A percentile compares a stretch with the other conserved stretches of the same genome.
These are phyloP conservation scores for Terfezia claveryi DNA, from an alignment of 495 filamentous ascomycete species.

Conservation along the genomic window DNA sequence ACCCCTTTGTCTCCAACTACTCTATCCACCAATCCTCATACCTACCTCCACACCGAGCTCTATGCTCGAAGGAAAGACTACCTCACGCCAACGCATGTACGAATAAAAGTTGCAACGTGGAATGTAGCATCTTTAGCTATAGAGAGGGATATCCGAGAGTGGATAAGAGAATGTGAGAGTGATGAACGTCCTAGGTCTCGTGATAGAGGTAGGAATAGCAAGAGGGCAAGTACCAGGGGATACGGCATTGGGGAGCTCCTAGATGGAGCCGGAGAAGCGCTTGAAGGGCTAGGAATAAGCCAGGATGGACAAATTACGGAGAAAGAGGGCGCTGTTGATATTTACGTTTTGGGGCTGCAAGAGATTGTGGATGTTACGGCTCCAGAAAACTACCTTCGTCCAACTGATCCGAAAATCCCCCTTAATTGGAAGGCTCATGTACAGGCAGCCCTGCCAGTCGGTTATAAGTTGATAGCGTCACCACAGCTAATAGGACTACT, in stretches of 20 bases:
- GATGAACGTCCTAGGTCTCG: constrained; percentile 24
- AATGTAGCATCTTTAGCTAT: constrained; percentile 76
- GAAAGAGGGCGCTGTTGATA: constrained; percentile 32
- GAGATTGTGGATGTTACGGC: constrained; percentile 76
- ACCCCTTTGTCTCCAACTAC: constrained; percentile 22
- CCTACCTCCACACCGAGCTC: constrained; percentile 23
- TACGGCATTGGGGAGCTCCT: constrained; percentile 5
- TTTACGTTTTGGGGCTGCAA: constrained; percentile 81
- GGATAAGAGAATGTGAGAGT: constrained; percentile 63
- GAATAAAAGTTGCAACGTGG: constrained; percentile 80
- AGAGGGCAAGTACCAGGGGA: neutral
- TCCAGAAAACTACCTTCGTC: constrained; percentile 32
- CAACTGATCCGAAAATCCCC: constrained; percentile 44
- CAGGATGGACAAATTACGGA: constrained; percentile 22
- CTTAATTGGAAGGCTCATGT: constrained; percentile 53
- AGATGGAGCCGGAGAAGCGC: constrained; percentile 22
- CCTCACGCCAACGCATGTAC: constrained; percentile 41
- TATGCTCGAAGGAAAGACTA: constrained; percentile 58
- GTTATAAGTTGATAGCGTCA: constrained; percentile 53
- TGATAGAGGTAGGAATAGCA: neutral
- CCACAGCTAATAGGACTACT: constrained; percentile 73
- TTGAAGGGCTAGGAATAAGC: constrained; percentile 8
- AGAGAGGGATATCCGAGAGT: constrained; percentile 63
- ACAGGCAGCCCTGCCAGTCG: constrained; percentile 45
- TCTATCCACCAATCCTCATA: constrained; percentile 26